Conservation (phyloP, 805 yeast species). For the Groenewaldozyma salmanticensis region DNA sequence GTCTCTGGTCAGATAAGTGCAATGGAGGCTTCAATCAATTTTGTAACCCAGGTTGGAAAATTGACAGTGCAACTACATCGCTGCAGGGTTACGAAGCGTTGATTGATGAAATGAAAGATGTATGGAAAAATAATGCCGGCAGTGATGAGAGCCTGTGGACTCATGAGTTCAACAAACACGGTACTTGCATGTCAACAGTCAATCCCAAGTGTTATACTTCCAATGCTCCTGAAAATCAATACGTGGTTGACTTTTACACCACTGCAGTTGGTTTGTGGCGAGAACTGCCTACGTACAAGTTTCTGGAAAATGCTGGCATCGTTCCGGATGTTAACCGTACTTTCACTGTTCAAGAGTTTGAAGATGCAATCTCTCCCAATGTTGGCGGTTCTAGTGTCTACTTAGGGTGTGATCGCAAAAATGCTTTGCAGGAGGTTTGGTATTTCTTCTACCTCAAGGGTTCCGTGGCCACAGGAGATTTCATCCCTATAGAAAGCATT, state of each 20-base stretch:
- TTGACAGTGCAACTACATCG: constrained; percentile 39
- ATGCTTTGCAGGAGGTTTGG: constrained; percentile 60
- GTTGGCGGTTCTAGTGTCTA: constrained; percentile 43
- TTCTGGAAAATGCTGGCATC: constrained; percentile 60
- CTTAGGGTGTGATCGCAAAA: constrained; percentile 45
- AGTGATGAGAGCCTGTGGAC: constrained; percentile 67
- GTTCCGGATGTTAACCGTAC: constrained; percentile 50
- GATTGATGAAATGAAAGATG: constrained; percentile 42
- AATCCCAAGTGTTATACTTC: constrained; percentile 55
- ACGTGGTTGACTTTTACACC: constrained; percentile 62
- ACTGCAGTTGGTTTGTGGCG: constrained; percentile 50
- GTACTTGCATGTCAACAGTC: constrained; percentile 79
- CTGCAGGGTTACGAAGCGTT: constrained; percentile 40
- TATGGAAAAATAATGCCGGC: constrained; percentile 71
- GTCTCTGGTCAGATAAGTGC: constrained; percentile 85
- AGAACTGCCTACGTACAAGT: constrained; percentile 54
- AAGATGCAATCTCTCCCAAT: constrained; percentile 27
- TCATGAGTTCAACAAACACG: constrained; percentile 92
- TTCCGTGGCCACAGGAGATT: constrained; percentile 55
- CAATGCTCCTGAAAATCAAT: constrained; percentile 22
- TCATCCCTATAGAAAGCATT: constrained; percentile 46
- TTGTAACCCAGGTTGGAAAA: constrained; percentile 55
- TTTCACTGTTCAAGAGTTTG: constrained; percentile 40
- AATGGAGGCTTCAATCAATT: constrained; percentile 73
- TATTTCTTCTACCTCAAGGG: constrained; percentile 73